Conservation (phyloP, 2,329 filamentous ascomycete species). For the Tolypocladium ovalisporum region DNA sequence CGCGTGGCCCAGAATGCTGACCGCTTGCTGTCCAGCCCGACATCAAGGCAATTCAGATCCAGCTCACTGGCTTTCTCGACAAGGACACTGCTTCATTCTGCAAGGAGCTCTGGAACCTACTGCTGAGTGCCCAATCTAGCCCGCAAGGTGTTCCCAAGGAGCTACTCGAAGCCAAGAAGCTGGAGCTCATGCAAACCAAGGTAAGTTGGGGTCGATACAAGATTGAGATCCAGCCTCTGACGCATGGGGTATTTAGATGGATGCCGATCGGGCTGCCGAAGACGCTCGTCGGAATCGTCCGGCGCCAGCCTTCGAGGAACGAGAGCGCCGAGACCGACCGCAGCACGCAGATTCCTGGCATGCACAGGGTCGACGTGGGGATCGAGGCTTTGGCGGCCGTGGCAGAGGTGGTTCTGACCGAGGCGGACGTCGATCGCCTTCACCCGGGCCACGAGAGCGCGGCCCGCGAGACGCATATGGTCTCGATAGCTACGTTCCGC, state of each 20-base stretch:
- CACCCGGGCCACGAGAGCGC: conserved; percentile 32
- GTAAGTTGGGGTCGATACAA: conserved; percentile 31
- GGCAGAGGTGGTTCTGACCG: conserved; percentile 34
- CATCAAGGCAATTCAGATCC: conserved; percentile 90
- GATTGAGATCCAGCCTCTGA: conserved; percentile 1
- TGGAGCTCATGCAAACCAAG: conserved; percentile 91
- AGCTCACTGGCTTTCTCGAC: conserved; percentile 88
- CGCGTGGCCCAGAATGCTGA: conserved; percentile 8
- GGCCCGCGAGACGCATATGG: conserved; percentile 32
- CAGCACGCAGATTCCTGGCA: conserved; percentile 44
- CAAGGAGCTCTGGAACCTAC: conserved; percentile 86
- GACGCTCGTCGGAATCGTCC: conserved; percentile 60
- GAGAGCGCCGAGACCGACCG: conserved; percentile 45
- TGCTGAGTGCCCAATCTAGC: conserved; percentile 80
- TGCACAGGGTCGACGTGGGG: conserved; percentile 39
- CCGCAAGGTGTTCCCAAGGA: conserved; percentile 90
- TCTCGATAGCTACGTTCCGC: conserved; percentile 44
- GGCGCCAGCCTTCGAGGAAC: conserved; percentile 54
- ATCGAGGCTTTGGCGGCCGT: conserved; percentile 34
- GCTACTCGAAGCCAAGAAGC: conserved; percentile 89
- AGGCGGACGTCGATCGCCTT: conserved; percentile 33
- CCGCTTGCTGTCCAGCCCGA: conserved; percentile 56
- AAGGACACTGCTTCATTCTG: conserved; percentile 85
- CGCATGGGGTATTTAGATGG: conserved; percentile 42
- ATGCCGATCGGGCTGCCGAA: conserved; percentile 73